Conservation (phyloP, 2,329 filamentous ascomycete genomes). For the Exophiala sp. region DNA sequence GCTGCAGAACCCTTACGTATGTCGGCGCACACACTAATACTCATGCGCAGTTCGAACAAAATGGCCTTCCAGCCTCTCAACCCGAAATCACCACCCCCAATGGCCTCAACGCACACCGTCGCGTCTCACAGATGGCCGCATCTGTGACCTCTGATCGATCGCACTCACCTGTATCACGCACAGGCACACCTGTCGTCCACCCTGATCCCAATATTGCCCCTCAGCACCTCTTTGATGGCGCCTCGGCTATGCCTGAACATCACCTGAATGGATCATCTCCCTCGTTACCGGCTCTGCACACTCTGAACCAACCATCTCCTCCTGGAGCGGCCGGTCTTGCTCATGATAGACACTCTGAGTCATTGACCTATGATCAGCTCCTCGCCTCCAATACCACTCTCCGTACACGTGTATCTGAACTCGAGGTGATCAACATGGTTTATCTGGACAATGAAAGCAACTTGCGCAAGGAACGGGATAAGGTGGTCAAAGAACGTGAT, state of each 20-base stretch:
- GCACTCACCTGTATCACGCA: conserved; percentile 75
- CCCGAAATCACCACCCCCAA: conserved; percentile 56
- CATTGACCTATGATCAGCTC: conserved; percentile 70
- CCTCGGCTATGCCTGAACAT: conserved; percentile 60
- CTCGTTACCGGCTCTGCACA: conserved; percentile 49
- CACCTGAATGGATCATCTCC: conserved; percentile 54
- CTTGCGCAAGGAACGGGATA: conserved; percentile 65
- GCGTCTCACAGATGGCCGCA: conserved; percentile 66
- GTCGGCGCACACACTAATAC: conserved; percentile 8
- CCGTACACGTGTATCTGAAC: conserved; percentile 92
- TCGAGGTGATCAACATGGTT: conserved; percentile 82
- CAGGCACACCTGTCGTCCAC: conserved; percentile 71
- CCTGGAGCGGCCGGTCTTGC: conserved; percentile 57
- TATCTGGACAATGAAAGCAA: conserved; percentile 53
- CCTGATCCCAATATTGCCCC: conserved; percentile 65
- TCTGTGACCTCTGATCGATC: conserved; percentile 72
- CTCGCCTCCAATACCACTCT: conserved; percentile 76
- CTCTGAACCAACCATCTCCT: conserved; percentile 56
- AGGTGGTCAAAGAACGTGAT: conserved; percentile 73
- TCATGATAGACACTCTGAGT: conserved; percentile 63
- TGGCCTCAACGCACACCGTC: conserved; percentile 57
- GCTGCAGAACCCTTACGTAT: conserved; percentile 28
- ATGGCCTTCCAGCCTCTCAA: conserved; percentile 58
- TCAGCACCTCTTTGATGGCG: conserved; percentile 74
- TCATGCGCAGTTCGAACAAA: conserved; percentile 45